Evolutionary conservation across 2,329 filamentous ascomycete species (phyloP), one percentile per base, ranked within the genome.

Genomic region (Sordariomycetes sp.): DNA sequence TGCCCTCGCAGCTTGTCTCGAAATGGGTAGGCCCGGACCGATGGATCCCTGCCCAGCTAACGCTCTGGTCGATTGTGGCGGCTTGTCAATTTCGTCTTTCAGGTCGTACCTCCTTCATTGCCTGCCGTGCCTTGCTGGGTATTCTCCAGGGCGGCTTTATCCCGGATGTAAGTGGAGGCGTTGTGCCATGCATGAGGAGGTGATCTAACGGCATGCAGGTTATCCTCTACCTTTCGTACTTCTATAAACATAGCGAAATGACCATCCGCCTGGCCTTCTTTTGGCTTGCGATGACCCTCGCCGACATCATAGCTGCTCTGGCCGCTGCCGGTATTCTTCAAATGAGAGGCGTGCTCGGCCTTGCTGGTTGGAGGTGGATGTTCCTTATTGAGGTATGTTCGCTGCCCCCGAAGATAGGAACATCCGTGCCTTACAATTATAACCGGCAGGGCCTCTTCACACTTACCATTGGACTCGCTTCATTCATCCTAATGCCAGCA

Each of bases 41-140:
- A 25, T 84, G 80, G 80, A 83, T 85, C 53, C 82, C 82, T 0
- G 69, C 78, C 55, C 80, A 82, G 64, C 81, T 85, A 72, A 68
- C 77, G 4, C 71, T 76, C 3, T 83, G 79, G 80, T 80, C 76
- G 62, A 62, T 82, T 6, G 75, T 83, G 8, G 76, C 80, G 0
- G 68, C 70, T 11, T 70, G 70, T 3, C 80, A 82, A 64, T 76
- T 70, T 57, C 73, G 71, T 67, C 64, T 77, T 1, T 66, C 60
- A 0, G 72, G 74, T 0, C 64, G 71, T 18, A 61, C 64, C 1
- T 72, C 72, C 0, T 78, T 76, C 60, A 63, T 77, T 1, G 65
- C 65, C 20, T 71, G 68, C 11, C 68, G 74, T 5, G 65, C 69
- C 0, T 63, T 77, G 3, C 63, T 77, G 0, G 75, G 71, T 1